Conservation (phyloP, 352 stramenopile genomes). For the Phytophthora multivora region DNA sequence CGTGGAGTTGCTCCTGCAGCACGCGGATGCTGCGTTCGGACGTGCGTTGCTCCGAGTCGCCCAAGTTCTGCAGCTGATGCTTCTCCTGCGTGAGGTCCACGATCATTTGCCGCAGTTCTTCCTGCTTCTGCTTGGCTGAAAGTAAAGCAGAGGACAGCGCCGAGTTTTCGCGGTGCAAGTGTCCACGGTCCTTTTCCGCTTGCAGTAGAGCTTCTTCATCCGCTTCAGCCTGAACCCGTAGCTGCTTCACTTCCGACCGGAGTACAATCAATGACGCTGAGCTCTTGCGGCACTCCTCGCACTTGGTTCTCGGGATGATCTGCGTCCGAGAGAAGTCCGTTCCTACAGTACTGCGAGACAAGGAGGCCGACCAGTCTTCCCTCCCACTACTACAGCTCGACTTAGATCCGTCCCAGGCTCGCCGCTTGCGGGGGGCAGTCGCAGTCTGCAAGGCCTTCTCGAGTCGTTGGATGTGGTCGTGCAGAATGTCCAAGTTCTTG, state of each 20-base stretch:
- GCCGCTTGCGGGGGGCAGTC: conserved; percentile 6
- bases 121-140: conserved; percentile 54
- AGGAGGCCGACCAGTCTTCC: conserved; percentile 29
- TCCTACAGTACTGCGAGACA: conserved; percentile 28
- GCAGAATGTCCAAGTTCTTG: conserved; percentile 54
- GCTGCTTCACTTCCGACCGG: conserved; percentile 55
- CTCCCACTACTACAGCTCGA: conserved; percentile 42
- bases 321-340: conserved; percentile 46
- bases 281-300: conserved; percentile 49
- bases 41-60: conserved; percentile 43
- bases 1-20: conserved; percentile 42
- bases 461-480: conserved; percentile 62
- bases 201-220: conserved; percentile 56
- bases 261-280: conserved; percentile 40
- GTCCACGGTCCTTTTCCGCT: conserved; percentile 44
- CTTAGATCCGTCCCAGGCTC: conserved; percentile 35
- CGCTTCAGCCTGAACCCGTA: conserved; percentile 37
- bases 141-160: conserved; percentile 51
- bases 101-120: conserved; percentile 55
- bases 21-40: conserved; percentile 32
- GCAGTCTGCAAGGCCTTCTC: conserved; percentile 42
- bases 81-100: conserved; percentile 61
- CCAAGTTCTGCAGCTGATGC: conserved; percentile 45
- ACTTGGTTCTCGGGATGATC: conserved; percentile 27
- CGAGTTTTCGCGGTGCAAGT: conserved; percentile 52